Conservation (phyloP, 1,139 yeast genomes). For the Kodamaea fungicola region DNA sequence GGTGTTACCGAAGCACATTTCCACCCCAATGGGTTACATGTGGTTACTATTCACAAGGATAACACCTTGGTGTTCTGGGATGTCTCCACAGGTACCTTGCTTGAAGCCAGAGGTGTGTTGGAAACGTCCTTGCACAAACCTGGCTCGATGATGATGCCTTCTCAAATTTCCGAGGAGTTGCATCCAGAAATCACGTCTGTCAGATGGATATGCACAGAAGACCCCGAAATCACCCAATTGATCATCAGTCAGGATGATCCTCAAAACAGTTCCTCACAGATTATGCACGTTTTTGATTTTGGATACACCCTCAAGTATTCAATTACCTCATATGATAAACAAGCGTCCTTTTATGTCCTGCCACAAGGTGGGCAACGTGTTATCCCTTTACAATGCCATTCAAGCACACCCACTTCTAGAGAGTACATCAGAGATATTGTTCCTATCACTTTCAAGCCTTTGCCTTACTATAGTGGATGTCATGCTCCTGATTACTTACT, state of each 20-base stretch:
- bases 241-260: slow-evolving; percentile 69
- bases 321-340: slow-evolving; percentile 76
- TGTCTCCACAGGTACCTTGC: slow-evolving; percentile 64
- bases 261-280: slow-evolving; percentile 41
- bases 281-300: slow-evolving; percentile 65
- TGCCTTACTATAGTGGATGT: slow-evolving; percentile 67
- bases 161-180: slow-evolving; percentile 13
- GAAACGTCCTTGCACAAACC: slow-evolving; percentile 65
- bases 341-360: slow-evolving; percentile 69
- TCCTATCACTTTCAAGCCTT: slow-evolving; percentile 32
- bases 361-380: slow-evolving; percentile 49
- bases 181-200: slow-evolving; percentile 39
- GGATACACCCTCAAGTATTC: slow-evolving; percentile 80
- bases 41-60: slow-evolving; percentile 74
- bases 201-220: slow-evolving; percentile 73
- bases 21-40: slow-evolving; percentile 91
- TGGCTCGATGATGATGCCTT: slow-evolving; percentile 21
- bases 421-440: slow-evolving; percentile 28
- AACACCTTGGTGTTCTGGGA: slow-evolving; percentile 93
- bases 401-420: slow-evolving; percentile 8
- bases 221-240: slow-evolving; percentile 77
- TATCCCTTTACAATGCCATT: slow-evolving; percentile 22
- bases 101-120: slow-evolving; percentile 70
- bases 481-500: slow-evolving; percentile 66
- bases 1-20: slow-evolving; percentile 62